These are phyloP conservation scores for Rhizomucor pusillus DNA, from an alignment of 371 early-diverging fungal genomes.

Conservation along the genomic window DNA sequence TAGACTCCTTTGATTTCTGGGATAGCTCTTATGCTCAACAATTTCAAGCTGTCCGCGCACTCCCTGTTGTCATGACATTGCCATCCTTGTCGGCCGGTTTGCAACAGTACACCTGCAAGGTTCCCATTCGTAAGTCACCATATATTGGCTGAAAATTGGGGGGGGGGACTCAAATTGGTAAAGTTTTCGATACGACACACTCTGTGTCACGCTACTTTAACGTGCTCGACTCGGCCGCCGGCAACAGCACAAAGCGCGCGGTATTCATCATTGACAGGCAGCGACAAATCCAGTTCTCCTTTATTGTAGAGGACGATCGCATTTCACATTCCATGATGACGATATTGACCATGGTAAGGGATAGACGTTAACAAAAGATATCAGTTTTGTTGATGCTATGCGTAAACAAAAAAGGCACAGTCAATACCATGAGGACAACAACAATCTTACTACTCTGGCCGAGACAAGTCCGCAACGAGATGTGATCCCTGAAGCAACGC, in stretches of 20 bases:
- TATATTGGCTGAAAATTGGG: no score
- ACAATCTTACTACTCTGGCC: constrained; percentile 14
- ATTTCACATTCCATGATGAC: constrained; percentile 30
- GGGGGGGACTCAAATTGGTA: no score
- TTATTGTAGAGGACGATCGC: constrained; percentile 27
- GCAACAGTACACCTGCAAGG: constrained; percentile 8
- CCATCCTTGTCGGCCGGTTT: background rate
- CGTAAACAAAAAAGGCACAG: no score
- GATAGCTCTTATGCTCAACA: constrained; percentile 25
- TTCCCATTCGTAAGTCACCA: no score
- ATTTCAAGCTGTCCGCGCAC: constrained; percentile 23
- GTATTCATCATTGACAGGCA: constrained; percentile 28
- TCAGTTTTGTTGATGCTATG: background rate
- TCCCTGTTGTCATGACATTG: constrained; percentile 12
- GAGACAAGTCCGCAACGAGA: constrained; percentile 37
- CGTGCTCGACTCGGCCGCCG: constrained; percentile 21
- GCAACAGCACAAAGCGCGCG: constrained; percentile 16
- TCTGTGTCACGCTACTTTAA: constrained; percentile 26
- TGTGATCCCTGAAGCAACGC: constrained; percentile 34
- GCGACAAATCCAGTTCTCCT: constrained; percentile 28
- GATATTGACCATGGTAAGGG: constrained; percentile 14
- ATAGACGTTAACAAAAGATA: background rate
- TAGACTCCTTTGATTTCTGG: constrained; percentile 1
- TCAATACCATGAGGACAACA: no score
- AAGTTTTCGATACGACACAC: constrained; percentile 31